phyloP scores from a whole-genome alignment of 78 protist species.

The Dictyostelium citrinum region DNA sequence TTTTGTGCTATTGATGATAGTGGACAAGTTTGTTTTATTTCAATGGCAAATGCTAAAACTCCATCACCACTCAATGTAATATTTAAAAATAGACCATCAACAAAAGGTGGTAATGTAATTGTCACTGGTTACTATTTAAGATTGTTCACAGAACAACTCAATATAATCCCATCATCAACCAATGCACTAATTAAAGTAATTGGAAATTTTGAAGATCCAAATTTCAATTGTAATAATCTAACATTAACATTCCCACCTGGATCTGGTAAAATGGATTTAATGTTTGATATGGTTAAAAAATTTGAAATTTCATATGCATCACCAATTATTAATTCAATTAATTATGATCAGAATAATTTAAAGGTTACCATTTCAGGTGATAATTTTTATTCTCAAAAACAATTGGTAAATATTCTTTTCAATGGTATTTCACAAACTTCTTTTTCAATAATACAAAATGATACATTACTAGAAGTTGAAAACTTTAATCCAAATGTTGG shows the following conservation, averaged over 20 bases:
- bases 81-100: neutral
- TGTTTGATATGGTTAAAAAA: neutral
- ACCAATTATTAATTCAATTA: neutral
- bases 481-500: neutral
- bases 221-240: neutral
- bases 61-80: neutral
- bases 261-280: neutral
- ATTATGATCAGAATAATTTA: neutral
- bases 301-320: neutral
- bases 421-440: neutral
- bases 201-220: neutral
- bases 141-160: neutral
- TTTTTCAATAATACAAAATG: neutral
- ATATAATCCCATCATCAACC: neutral
- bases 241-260: neutral
- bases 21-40: neutral
- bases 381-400: neutral
- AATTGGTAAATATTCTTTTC: neutral
- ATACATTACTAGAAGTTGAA: neutral
- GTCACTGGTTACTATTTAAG: neutral
- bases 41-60: neutral
- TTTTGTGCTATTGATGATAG: neutral
- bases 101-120: neutral
- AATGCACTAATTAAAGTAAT: neutral
- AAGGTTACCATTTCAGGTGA: neutral